phyloP scores from a whole-genome alignment of 352 stramenopile species.

The Thalassiosira hispida region DNA sequence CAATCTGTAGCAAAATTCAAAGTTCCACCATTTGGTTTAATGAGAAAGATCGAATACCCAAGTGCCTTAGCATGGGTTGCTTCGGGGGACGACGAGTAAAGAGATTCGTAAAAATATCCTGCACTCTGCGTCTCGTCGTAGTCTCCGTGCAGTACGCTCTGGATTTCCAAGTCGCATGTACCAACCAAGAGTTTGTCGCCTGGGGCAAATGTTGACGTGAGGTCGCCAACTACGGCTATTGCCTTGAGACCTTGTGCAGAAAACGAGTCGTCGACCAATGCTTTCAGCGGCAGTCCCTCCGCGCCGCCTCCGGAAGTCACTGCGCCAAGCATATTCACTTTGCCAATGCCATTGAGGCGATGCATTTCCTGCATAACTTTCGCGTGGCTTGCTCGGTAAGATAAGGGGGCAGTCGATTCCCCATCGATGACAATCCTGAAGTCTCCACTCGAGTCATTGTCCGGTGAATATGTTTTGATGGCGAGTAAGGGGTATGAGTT shows the following conservation, averaged over 20 bases:
- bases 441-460: constrained; percentile 66
- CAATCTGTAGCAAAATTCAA: constrained; percentile 51
- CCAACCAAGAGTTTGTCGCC: constrained; percentile 44
- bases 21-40: constrained; percentile 12
- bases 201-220: constrained; percentile 43
- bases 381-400: constrained; percentile 65
- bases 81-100: constrained; percentile 42
- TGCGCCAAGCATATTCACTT: constrained; percentile 71
- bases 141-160: constrained; percentile 28
- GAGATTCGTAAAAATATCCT: constrained; percentile 43
- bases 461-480: constrained; percentile 63
- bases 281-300: too few species aligned
- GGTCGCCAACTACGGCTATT: constrained; percentile 46
- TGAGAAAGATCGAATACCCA: constrained; percentile 52
- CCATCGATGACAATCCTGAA: constrained; percentile 79
- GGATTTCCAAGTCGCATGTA: constrained; percentile 42
- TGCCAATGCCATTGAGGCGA: constrained; percentile 73
- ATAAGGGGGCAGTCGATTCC: constrained; percentile 75
- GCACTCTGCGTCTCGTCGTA: constrained; percentile 44
- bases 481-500: constrained; percentile 76
- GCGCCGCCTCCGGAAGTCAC: too few species aligned
- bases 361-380: constrained; percentile 80
- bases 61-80: constrained; percentile 29
- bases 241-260: constrained; percentile 34
- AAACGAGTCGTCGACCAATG: constrained; percentile 55